phyloP scores from a whole-genome alignment of 2,329 filamentous ascomycete species.

The Cercospora citrullina region DNA sequence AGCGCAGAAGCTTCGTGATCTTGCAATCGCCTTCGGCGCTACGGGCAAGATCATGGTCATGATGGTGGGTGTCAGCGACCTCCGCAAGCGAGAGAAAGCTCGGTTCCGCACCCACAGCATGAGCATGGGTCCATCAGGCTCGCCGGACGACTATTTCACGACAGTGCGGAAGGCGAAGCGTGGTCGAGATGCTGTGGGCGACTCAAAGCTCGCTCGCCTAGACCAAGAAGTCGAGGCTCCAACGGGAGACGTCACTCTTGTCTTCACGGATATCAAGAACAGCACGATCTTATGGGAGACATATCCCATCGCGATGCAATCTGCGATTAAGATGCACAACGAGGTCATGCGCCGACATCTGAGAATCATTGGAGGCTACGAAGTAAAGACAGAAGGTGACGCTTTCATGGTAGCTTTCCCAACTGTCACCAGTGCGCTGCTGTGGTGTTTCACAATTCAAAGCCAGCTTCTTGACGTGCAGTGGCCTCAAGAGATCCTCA shows the following conservation, averaged over 20 bases:
- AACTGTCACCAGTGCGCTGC: slow-evolving; percentile 86
- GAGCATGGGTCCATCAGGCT: slow-evolving; percentile 75
- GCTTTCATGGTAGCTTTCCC: slow-evolving; percentile 99
- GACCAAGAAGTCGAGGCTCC: slow-evolving; percentile 90
- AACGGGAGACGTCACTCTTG: slow-evolving; percentile 84
- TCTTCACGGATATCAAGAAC: slow-evolving; percentile 99
- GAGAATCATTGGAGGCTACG: slow-evolving; percentile 90
- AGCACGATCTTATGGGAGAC: slow-evolving; percentile 96
- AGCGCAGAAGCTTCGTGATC: slow-evolving; percentile 87
- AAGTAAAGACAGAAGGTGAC: slow-evolving; percentile 99
- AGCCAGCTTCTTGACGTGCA: slow-evolving; percentile 80
- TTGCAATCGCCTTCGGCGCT: slow-evolving; percentile 93
- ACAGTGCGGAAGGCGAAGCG: slow-evolving; percentile 65
- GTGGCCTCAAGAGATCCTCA: slow-evolving; percentile 92
- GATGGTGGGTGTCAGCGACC: slow-evolving; percentile 89
- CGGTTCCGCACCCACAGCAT: slow-evolving; percentile 77
- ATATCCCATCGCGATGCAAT: slow-evolving; percentile 91
- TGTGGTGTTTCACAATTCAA: slow-evolving; percentile 97
- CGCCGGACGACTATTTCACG: slow-evolving; percentile 69
- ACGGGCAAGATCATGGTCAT: slow-evolving; percentile 98
- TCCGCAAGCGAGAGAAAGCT: slow-evolving; percentile 81
- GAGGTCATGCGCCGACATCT: slow-evolving; percentile 93
- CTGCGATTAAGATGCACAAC: slow-evolving; percentile 96
- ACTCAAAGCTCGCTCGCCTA: slow-evolving; percentile 82
- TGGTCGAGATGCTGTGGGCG: slow-evolving; percentile 61